A percentile compares a stretch with the other conserved stretches of the same genome.
Conservation (phyloP, 495 filamentous ascomycete genomes). For the Sordaria brevicollis region DNA sequence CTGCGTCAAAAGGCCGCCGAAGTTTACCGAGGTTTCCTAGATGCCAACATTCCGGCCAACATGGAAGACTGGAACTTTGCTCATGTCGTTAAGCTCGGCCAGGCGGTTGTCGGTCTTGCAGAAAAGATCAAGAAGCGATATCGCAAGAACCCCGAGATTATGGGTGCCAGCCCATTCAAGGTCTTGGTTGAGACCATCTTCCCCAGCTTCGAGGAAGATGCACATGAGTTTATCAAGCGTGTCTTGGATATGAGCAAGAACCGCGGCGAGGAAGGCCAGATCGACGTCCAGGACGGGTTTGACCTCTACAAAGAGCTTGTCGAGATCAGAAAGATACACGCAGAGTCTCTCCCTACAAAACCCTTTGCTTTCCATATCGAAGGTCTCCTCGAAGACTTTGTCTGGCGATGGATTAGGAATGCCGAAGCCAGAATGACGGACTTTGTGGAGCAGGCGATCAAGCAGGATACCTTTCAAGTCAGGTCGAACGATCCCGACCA, state of each 20-base stretch:
- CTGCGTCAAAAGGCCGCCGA: constrained; percentile 61
- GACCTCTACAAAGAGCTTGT: constrained; percentile 83
- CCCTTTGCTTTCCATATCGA: constrained; percentile 82
- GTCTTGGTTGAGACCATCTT: constrained; percentile 76
- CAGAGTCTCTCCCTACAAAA: constrained; percentile 51
- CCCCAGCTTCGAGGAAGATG: constrained; percentile 82
- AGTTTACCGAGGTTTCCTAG: constrained; percentile 62
- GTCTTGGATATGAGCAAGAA: constrained; percentile 63
- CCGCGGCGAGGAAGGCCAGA: constrained; percentile 48
- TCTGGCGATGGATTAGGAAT: constrained; percentile 85
- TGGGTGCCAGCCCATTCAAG: constrained; percentile 79
- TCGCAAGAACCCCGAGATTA: constrained; percentile 73
- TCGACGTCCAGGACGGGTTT: constrained; percentile 84
- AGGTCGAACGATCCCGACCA: constrained; percentile 47
- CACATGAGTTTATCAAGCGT: constrained; percentile 65
- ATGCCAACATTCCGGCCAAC: constrained; percentile 61
- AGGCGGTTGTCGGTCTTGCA: constrained; percentile 69
- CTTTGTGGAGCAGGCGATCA: constrained; percentile 83
- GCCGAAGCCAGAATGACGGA: constrained; percentile 69
- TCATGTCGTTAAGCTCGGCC: constrained; percentile 78
- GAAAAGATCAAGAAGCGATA: constrained; percentile 88
- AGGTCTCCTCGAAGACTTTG: constrained; percentile 74
- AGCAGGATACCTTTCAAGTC: constrained; percentile 73
- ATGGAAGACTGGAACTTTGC: constrained; percentile 74
- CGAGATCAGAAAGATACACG: constrained; percentile 70